These are phyloP conservation scores for Fonsecaea pedrosoi DNA, from an alignment of 2,329 filamentous ascomycete species.

Conservation along the genomic window DNA sequence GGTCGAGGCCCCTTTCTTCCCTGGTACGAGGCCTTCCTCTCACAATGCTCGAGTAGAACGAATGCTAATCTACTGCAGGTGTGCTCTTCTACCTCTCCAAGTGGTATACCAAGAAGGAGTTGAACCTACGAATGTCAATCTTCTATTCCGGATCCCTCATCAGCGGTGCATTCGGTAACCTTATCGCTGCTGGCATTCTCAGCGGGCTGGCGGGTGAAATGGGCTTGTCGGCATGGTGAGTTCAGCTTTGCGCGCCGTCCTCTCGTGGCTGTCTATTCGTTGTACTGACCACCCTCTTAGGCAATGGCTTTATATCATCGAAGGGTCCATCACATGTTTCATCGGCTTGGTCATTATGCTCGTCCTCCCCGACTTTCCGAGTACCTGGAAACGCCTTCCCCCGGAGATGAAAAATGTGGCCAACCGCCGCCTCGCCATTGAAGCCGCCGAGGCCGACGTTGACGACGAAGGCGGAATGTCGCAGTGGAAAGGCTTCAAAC, in stretches of 20 bases:
- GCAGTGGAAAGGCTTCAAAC: constrained; percentile 58
- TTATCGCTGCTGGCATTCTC: constrained; percentile 61
- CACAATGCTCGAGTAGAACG: background rate
- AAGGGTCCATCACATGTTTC: constrained; percentile 58
- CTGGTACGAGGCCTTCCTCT: constrained; percentile 39
- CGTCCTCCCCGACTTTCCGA: constrained; percentile 49
- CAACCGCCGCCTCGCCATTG: constrained; percentile 58
- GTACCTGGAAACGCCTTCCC: constrained; percentile 53
- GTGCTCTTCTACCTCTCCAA: constrained; percentile 64
- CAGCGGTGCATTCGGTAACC: constrained; percentile 59
- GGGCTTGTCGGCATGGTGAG: constrained; percentile 64
- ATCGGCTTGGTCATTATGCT: constrained; percentile 48
- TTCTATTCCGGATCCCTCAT: constrained; percentile 65
- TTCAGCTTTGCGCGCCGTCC: constrained; percentile 33
- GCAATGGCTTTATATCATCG: constrained; percentile 66
- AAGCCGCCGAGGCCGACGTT: constrained; percentile 57
- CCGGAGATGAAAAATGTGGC: constrained; percentile 57
- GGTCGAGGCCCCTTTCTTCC: constrained; percentile 55
- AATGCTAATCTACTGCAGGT: constrained; percentile 45
- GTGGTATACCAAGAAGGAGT: constrained; percentile 69
- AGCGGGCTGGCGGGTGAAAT: constrained; percentile 59
- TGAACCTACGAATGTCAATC: constrained; percentile 61
- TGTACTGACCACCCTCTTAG: constrained; percentile 24
- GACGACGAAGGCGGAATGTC: constrained; percentile 57
- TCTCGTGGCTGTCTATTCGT: background rate